Base-by-base conservation (phyloP, 768 basidiomycete species). In the Mycena amicta region DNA sequence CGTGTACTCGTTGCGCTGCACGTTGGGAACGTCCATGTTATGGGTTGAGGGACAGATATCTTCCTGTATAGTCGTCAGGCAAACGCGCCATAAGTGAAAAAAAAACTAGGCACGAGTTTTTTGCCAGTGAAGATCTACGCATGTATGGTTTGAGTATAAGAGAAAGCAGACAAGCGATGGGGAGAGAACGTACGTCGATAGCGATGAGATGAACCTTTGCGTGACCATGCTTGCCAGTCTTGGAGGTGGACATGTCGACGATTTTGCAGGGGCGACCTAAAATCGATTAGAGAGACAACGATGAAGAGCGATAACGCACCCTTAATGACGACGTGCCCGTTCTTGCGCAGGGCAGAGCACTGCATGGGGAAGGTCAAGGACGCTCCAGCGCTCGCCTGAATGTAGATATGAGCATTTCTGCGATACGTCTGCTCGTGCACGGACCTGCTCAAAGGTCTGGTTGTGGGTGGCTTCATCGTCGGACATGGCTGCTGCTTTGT, bases 221-320 rank as follows among this genome's bases (percentile, higher is more conserved):
- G 81, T 99, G 96, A 69, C 96, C 96, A 82, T 98, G 96, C 87
- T 98, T 98, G 69, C 96, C 95, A 49, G 95, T 96, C 87, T 98
- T 98, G 74, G 95, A 98, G 80, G 95, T 97, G 63, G 94, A 96
- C 95, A 97, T 98, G 75, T 97, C 95, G 68, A 95, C 88, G 78
- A 94, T 94, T 83, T 98, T 98, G 92, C 95, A 98, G 66, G 95
- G 95, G 68, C 95, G 87, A 67, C 82, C 89, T 90, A 8, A 53
- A 25, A 46, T 25, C 49, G 55, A 47, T 39, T 30, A 43, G 53
- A 52, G 52, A 37, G 55, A 13, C 23, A 30, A 56, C 40, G 45
- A 56, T 39, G 8, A 47, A 31, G 39, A 39, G 31, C 39, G 20
- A 31, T 15, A 5, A 28, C 65, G 18, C 50, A 84, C 93, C 82